phyloP scores from a whole-genome alignment of 805 yeast genomes.

The Saccharomycopsis fodiens region DNA sequence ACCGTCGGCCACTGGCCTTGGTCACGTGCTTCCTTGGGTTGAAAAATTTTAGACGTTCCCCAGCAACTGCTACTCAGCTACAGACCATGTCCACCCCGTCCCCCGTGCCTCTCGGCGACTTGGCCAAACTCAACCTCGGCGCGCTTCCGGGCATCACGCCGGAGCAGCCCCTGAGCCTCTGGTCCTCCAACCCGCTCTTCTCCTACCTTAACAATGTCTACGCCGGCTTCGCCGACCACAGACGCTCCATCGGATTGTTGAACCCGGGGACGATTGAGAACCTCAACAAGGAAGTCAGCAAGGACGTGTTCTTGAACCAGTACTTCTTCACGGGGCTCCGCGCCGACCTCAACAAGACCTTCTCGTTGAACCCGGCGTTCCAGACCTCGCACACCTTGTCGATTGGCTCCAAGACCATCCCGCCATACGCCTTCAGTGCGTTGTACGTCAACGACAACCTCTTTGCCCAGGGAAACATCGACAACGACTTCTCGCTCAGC shows the following conservation, averaged over 20 bases:
- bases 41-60: background rate
- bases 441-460: constrained; percentile 79
- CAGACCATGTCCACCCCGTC: constrained; percentile 29
- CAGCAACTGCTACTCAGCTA: background rate
- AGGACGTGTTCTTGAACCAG: constrained; percentile 86
- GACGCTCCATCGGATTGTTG: constrained; percentile 70
- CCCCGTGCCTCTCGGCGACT: constrained; percentile 50
- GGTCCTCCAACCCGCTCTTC: constrained; percentile 80
- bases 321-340: constrained; percentile 91
- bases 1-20: too few species aligned
- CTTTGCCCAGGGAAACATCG: constrained; percentile 87
- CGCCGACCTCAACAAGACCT: constrained; percentile 92
- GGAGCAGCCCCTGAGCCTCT: constrained; percentile 45
- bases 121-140: constrained; percentile 48
- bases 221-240: constrained; percentile 63
- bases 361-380: constrained; percentile 87
- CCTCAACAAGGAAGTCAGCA: constrained; percentile 84
- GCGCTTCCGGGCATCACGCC: constrained; percentile 53
- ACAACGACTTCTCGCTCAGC: constrained; percentile 73
- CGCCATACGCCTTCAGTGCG: constrained; percentile 87
- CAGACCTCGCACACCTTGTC: constrained; percentile 93
- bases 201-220: constrained; percentile 73
- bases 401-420: constrained; percentile 76
- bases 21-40: too few species aligned
- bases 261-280: constrained; percentile 96